These are phyloP conservation scores for Stephania japonica DNA, from an alignment of 164 flowering plant species.

Conservation along the genomic window DNA sequence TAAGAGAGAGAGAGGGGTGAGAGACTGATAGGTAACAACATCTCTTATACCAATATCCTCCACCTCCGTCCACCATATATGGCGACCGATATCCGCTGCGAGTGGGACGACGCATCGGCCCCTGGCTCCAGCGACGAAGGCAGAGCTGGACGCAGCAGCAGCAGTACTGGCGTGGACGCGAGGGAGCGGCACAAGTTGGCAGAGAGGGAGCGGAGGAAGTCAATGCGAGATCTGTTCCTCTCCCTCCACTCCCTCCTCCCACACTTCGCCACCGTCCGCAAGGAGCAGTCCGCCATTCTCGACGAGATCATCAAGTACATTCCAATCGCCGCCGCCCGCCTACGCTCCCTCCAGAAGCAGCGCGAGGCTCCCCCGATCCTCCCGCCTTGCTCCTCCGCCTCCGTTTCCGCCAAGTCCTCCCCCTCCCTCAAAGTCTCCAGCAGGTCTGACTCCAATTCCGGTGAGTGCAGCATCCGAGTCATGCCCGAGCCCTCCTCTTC, in stretches of 20 bases:
- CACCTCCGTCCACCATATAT: too few species aligned
- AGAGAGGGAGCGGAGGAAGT: conserved; percentile 26
- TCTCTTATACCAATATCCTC: too few species aligned
- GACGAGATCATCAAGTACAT: conserved; percentile 37
- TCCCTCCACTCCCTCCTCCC: conserved; percentile 30
- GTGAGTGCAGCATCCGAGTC: conserved; percentile 17
- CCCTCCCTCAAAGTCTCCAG: neutral
- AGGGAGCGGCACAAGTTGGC: conserved; percentile 28
- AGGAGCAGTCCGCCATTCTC: conserved; percentile 30
- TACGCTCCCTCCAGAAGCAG: conserved; percentile 9
- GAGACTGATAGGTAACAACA: too few species aligned
- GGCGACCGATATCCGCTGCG: too few species aligned
- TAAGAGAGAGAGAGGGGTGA: too few species aligned
- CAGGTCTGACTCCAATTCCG: neutral
- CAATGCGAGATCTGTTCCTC: conserved; percentile 30
- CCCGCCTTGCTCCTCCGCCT: neutral
- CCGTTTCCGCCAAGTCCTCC: neutral
- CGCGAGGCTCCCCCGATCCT: neutral
- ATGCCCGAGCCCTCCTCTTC: conserved; percentile 21
- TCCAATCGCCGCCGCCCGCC: conserved; percentile 28
- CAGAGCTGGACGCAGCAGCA: too few species aligned
- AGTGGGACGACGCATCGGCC: too few species aligned
- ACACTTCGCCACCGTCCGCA: conserved; percentile 26
- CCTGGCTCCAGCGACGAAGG: too few species aligned
- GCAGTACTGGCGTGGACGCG: conserved; percentile 12